Conservation (phyloP, 257 asterid genomes). For the Coffea canephora region DNA sequence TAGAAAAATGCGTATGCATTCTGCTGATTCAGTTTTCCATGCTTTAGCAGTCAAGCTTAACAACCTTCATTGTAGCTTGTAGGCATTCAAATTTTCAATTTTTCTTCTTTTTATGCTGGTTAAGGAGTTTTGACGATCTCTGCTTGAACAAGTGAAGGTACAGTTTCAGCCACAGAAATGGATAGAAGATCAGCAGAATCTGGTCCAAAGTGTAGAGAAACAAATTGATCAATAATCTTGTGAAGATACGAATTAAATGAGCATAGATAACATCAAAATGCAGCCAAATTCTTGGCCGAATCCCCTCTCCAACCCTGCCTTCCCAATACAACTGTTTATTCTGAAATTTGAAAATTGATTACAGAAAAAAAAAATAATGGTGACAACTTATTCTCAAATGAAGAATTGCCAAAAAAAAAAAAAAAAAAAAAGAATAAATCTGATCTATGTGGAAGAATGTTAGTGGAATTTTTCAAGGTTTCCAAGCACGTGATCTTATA, state of each 20-base stretch:
- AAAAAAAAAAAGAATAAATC: too few relatives aligned
- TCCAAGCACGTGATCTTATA: too few relatives aligned
- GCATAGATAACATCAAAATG: neutral
- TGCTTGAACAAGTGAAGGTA: slow-evolving; percentile 89
- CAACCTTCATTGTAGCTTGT: neutral
- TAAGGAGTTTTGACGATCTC: slow-evolving; percentile 73
- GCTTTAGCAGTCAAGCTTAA: slow-evolving; percentile 3
- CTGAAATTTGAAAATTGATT: too few relatives aligned
- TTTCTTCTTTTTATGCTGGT: slow-evolving; percentile 51
- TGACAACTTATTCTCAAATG: too few relatives aligned
- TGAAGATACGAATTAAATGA: neutral
- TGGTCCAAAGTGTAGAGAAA: slow-evolving; percentile 23
- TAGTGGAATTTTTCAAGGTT: too few relatives aligned
- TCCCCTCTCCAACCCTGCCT: neutral
- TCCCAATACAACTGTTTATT: neutral
- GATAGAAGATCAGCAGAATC: slow-evolving; percentile 74
- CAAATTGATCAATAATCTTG: neutral
- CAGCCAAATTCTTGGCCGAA: neutral
- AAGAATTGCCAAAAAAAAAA: too few relatives aligned
- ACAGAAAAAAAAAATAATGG: neutral
- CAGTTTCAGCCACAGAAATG: slow-evolving; percentile 84
- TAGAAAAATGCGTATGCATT: too few relatives aligned
- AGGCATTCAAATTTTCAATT: slow-evolving; percentile 8
- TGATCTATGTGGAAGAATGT: too few relatives aligned
- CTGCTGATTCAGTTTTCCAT: neutral